Percentiles rank a stretch among this genome's conserved stretches.
Evolutionary conservation across 1,284 basidiomycete species (phyloP).

Genomic region (Cronartium quercuum): DNA sequence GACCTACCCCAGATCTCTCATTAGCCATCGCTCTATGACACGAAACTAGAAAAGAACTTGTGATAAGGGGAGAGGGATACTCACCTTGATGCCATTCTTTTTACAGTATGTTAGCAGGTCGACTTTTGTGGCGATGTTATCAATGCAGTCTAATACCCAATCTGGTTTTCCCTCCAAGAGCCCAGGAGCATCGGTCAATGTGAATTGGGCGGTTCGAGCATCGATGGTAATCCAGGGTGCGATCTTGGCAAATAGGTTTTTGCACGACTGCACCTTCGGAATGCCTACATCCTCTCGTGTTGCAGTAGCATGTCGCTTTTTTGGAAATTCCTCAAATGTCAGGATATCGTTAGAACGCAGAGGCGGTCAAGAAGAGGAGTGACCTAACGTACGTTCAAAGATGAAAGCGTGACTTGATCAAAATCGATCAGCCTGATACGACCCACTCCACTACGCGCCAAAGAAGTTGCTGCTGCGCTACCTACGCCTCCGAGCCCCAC

Average conservation of each 20-base stretch:
- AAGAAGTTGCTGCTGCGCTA: conserved; percentile 90
- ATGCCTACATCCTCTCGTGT: conserved; percentile 82
- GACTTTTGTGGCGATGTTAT: conserved; percentile 86
- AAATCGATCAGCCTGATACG: conserved; percentile 60
- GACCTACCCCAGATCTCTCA: conserved; percentile 57
- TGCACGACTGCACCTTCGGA: conserved; percentile 81
- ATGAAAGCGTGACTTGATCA: conserved; percentile 86
- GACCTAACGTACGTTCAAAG: conserved; percentile 59
- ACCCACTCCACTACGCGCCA: conserved; percentile 59
- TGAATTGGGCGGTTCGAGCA: conserved; percentile 65
- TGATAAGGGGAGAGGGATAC: not conserved
- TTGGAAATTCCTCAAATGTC: not conserved
- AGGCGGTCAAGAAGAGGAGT: not conserved
- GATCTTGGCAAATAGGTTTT: conserved; percentile 64
- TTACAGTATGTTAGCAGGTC: conserved; percentile 29
- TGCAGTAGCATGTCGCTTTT: conserved; percentile 78
- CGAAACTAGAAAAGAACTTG: not conserved
- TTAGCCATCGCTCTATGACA: not conserved
- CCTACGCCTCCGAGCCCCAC: conserved; percentile 96
- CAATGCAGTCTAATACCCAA: conserved; percentile 94
- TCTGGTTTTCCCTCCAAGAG: conserved; percentile 68
- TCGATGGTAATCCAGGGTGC: conserved; percentile 70
- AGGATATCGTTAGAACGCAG: not conserved
- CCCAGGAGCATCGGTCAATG: conserved; percentile 63
- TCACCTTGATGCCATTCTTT: conserved; percentile 4